A percentile compares a stretch with the other conserved stretches of the same genome.
Evolutionary conservation across 2,329 filamentous ascomycete genomes (phyloP).

Genomic region (Samsoniella hepiali): DNA sequence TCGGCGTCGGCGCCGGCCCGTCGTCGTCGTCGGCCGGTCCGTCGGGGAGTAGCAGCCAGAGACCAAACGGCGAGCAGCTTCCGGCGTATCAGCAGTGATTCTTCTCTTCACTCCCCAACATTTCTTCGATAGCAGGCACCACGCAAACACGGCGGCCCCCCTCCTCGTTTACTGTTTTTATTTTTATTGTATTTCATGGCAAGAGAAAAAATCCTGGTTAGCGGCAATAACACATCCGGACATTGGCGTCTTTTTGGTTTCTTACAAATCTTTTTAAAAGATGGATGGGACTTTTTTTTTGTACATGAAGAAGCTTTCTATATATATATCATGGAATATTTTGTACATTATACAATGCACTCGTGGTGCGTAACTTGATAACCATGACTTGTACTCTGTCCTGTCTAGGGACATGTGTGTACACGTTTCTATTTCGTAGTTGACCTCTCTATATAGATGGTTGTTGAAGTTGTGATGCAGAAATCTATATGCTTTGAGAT

Average conservation of each 20-base stretch:
- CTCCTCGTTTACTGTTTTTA: neutral
- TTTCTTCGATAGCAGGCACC: neutral
- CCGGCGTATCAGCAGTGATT: conserved; percentile 40
- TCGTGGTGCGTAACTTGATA: no score
- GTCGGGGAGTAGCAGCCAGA: neutral
- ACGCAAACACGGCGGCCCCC: neutral
- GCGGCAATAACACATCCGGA: conserved; percentile 4
- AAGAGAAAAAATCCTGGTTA: neutral
- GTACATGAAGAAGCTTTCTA: neutral
- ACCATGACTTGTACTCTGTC: no score
- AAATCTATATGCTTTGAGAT: neutral
- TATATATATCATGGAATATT: neutral
- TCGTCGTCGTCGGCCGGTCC: conserved; percentile 22
- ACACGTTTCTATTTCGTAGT: no score
- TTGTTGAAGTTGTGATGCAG: neutral
- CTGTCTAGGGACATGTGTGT: no score
- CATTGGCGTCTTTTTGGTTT: conserved; percentile 3
- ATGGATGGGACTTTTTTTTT: neutral
- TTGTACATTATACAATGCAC: neutral
- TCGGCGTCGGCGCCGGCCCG: conserved; percentile 18
- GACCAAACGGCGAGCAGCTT: conserved; percentile 32
- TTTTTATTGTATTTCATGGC: neutral
- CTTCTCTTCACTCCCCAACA: neutral
- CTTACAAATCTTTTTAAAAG: neutral
- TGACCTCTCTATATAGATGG: no score